A percentile compares a stretch with the other conserved stretches of the same genome.
phyloP scores from a whole-genome alignment of 345 rosid genomes.

The Gossypium turneri region DNA sequence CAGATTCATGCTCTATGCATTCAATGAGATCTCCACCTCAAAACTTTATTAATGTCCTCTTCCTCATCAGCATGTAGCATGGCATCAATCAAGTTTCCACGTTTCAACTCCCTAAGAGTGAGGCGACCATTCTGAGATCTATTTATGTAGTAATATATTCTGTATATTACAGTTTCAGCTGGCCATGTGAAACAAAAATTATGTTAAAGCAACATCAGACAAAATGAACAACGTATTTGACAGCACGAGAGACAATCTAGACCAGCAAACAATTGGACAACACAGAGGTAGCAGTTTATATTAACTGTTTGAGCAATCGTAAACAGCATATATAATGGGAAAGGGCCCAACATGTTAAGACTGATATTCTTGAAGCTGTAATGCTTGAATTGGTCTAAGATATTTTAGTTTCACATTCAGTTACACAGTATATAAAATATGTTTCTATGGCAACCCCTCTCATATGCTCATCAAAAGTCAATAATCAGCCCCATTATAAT shows the following conservation, averaged over 20 bases:
- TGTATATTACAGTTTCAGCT: conserved; percentile 98
- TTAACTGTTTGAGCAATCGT: neutral
- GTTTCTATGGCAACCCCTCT: neutral
- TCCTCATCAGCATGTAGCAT: conserved; percentile 95
- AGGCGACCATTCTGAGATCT: conserved; percentile 85
- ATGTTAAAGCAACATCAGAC: neutral
- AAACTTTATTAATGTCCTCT: conserved; percentile 95
- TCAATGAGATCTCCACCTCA: conserved; percentile 52
- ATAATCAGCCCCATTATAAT: neutral
- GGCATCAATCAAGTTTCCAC: conserved; percentile 82
- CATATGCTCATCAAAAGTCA: neutral
- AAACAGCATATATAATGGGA: conserved; percentile 4
- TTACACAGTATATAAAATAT: neutral
- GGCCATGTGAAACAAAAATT: conserved; percentile 24
- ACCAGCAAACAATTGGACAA: neutral
- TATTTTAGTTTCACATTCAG: neutral
- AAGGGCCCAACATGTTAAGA: neutral
- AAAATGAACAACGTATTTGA: neutral
- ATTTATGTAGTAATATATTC: conserved; percentile 93
- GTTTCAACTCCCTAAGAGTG: conserved; percentile 85
- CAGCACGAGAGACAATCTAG: neutral
- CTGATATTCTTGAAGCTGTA: neutral
- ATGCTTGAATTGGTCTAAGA: neutral
- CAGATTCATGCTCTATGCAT: conserved; percentile 6
- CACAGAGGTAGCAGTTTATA: neutral